Evolutionary conservation across 2,329 filamentous ascomycete genomes (phyloP).

Genomic region (Cladophialophora bantiana): DNA sequence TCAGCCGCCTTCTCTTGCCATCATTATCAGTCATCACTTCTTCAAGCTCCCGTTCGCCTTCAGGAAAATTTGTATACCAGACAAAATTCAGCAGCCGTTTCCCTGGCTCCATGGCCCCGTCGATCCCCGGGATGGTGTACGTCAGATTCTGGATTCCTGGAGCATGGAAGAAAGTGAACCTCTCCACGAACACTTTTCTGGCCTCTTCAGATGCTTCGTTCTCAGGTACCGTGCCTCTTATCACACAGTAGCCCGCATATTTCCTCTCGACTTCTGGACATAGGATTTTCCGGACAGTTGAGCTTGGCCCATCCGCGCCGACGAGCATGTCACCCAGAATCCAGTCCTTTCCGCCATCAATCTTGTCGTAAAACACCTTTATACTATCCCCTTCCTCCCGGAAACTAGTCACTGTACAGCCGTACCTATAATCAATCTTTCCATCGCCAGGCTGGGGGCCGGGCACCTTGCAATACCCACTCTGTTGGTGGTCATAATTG

Average conservation of each 20-base stretch:
- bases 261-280: slow-evolving; percentile 31
- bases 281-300: slow-evolving; percentile 37
- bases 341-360: slow-evolving; percentile 24
- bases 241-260: slow-evolving; percentile 51
- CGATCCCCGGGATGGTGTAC: slow-evolving; percentile 43
- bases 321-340: slow-evolving; percentile 37
- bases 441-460: slow-evolving; percentile 33
- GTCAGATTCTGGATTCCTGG: slow-evolving; percentile 35
- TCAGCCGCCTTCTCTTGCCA: slow-evolving; percentile 41
- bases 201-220: slow-evolving; percentile 47
- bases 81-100: slow-evolving; percentile 42
- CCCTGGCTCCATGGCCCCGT: slow-evolving; percentile 40
- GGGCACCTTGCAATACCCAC: slow-evolving; percentile 28
- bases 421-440: slow-evolving; percentile 33
- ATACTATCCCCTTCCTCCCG: slow-evolving; percentile 31
- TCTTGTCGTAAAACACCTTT: slow-evolving; percentile 33
- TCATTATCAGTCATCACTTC: slow-evolving; percentile 44
- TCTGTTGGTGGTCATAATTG: slow-evolving; percentile 39
- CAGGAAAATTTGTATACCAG: slow-evolving; percentile 42
- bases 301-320: slow-evolving; percentile 39
- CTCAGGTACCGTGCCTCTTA: slow-evolving; percentile 53
- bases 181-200: slow-evolving; percentile 35
- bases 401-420: slow-evolving; percentile 34
- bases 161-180: slow-evolving; percentile 33
- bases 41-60: slow-evolving; percentile 33